These are phyloP conservation scores for Nidularia sp. DNA, from an alignment of 768 basidiomycete species.

Conservation along the genomic window DNA sequence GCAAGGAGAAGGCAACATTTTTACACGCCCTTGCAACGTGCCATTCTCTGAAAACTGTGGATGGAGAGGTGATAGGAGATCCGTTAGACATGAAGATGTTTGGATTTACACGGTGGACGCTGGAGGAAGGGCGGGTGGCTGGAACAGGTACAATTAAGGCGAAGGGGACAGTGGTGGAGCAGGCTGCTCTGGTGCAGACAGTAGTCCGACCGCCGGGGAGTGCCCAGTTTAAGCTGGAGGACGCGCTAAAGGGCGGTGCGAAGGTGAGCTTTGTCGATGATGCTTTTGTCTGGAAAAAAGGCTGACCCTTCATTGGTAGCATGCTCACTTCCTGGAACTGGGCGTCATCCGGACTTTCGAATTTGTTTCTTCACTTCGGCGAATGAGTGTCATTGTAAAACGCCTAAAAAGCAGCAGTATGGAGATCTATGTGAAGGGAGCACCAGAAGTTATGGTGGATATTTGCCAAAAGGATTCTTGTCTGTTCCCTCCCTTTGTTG, in stretches of 20 bases:
- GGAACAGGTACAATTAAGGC: conserved; percentile 71
- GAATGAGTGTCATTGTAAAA: conserved; percentile 99
- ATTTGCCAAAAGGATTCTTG: conserved; percentile 93
- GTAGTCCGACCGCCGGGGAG: conserved; percentile 96
- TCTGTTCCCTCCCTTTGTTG: conserved; percentile 33
- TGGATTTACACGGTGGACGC: conserved; percentile 90
- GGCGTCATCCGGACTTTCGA: conserved; percentile 96
- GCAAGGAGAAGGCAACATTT: conserved; percentile 75
- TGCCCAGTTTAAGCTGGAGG: conserved; percentile 84
- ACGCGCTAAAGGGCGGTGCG: conserved; percentile 80
- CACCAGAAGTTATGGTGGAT: conserved; percentile 95
- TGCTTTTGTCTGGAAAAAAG: neutral
- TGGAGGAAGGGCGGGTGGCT: conserved; percentile 84
- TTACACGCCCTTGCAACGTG: conserved; percentile 94
- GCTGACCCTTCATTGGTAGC: conserved; percentile 38
- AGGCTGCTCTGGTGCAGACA: conserved; percentile 90
- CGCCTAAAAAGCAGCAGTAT: conserved; percentile 89
- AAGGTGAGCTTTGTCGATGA: conserved; percentile 45
- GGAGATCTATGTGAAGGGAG: conserved; percentile 99
- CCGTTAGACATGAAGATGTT: conserved; percentile 99
- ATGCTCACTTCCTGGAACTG: conserved; percentile 94
- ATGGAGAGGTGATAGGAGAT: conserved; percentile 88
- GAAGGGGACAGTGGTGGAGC: conserved; percentile 57
- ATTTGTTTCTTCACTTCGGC: conserved; percentile 86
- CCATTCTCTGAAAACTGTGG: conserved; percentile 89